phyloP scores from a whole-genome alignment of 176 grass and related monocot genomes.

The Lolium rigidum region DNA sequence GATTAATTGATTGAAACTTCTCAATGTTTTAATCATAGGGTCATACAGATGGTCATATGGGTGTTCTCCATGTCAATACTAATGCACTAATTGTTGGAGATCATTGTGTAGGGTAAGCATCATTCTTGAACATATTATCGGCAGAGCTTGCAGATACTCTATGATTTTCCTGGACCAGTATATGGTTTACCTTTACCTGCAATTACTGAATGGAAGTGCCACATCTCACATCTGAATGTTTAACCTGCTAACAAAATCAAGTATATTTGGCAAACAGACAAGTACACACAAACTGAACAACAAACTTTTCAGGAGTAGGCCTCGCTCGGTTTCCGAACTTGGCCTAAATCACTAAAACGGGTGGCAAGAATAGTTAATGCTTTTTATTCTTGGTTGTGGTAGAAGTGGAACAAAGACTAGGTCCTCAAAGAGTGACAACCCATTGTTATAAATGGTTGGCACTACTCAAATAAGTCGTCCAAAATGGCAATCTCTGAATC shows the following conservation, averaged over 20 bases:
- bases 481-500: neutral
- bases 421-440: neutral
- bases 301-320: neutral
- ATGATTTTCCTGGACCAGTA: neutral
- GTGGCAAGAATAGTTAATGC: neutral
- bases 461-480: neutral
- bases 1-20: conserved; percentile 13
- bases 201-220: neutral
- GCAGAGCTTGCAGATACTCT: neutral
- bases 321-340: neutral
- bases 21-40: conserved; percentile 55
- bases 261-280: neutral
- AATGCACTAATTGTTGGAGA: conserved; percentile 91
- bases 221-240: neutral
- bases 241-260: neutral
- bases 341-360: neutral
- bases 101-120: conserved; percentile 96
- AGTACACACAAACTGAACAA: neutral
- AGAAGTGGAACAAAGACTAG: neutral
- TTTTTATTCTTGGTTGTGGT: neutral
- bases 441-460: neutral
- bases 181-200: neutral
- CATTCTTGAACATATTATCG: conserved; percentile 23
- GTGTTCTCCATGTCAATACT: conserved; percentile 77
- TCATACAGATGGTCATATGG: conserved; percentile 95